Percentiles rank a stretch among this genome's conserved stretches.
Evolutionary conservation across 148 eudicot genomes (phyloP).

Genomic region (Oxyria digyna): DNA sequence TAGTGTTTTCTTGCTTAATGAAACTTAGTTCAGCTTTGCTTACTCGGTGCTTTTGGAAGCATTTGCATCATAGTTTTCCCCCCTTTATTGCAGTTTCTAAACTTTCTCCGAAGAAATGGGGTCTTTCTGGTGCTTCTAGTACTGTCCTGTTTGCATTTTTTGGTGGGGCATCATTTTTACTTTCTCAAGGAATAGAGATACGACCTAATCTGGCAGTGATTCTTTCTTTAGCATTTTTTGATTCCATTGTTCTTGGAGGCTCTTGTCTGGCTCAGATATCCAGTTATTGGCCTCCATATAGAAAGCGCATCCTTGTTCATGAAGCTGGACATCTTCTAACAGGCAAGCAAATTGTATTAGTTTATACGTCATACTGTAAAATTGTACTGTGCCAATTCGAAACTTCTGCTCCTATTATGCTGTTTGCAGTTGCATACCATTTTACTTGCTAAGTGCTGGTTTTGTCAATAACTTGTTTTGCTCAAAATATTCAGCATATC

Average conservation of each 20-base stretch:
- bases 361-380: not conserved
- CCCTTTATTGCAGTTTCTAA: slow-evolving; percentile 43
- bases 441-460: not conserved
- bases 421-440: not conserved
- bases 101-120: slow-evolving; percentile 95
- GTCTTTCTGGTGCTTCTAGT: slow-evolving; percentile 63
- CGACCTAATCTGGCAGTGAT: slow-evolving; percentile 70
- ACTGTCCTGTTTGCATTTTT: slow-evolving; percentile 44
- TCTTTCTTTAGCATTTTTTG: slow-evolving; percentile 56
- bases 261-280: slow-evolving; percentile 78
- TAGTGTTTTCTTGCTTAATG: slow-evolving; percentile 10
- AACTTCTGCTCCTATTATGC: not conserved
- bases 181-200: slow-evolving; percentile 79
- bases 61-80: too few species aligned
- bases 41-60: too few species aligned
- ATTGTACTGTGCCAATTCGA: not conserved
- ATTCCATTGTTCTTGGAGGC: slow-evolving; percentile 84
- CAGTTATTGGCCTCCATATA: slow-evolving; percentile 94
- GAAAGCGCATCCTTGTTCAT: slow-evolving; percentile 90
- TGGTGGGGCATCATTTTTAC: slow-evolving; percentile 60
- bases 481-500: slow-evolving; percentile 58
- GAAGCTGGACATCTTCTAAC: slow-evolving; percentile 97
- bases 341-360: slow-evolving; percentile 22
- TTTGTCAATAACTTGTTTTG: not conserved
- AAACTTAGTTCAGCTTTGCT: too few species aligned